Conservation (phyloP, 305 asterid species). For the Solanum aculeatissimum region DNA sequence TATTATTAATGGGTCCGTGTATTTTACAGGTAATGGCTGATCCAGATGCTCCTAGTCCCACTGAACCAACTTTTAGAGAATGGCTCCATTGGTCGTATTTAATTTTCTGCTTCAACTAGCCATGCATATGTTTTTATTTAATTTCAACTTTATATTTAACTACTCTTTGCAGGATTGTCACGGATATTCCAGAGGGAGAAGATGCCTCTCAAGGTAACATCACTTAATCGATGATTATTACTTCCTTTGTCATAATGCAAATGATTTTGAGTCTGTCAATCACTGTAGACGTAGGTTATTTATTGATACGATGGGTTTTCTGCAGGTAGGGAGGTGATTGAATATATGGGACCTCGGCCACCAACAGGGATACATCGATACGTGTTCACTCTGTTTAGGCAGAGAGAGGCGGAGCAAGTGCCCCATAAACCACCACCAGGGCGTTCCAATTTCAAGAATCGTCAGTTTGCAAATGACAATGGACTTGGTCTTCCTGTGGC, state of each 20-base stretch:
- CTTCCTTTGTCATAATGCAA: background rate
- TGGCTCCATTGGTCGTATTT: constrained; percentile 39
- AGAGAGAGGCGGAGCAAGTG: constrained; percentile 15
- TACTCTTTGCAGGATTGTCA: constrained; percentile 25
- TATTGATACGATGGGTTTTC: background rate
- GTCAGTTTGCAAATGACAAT: constrained; percentile 24
- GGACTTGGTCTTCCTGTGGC: constrained; percentile 36
- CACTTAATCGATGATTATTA: background rate
- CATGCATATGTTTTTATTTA: background rate
- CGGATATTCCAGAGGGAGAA: constrained; percentile 30
- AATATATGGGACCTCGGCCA: constrained; percentile 37
- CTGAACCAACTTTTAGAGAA: constrained; percentile 35
- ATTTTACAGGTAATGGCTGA: constrained; percentile 36
- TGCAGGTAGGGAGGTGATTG: constrained; percentile 30
- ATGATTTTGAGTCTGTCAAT: background rate
- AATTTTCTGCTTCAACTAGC: background rate
- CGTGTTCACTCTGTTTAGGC: constrained; percentile 28
- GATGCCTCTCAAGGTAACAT: constrained; percentile 25
- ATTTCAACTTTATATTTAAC: background rate
- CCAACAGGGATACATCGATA: constrained; percentile 36
- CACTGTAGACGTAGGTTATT: no score
- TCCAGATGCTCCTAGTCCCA: constrained; percentile 51
- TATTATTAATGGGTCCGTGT: background rate
- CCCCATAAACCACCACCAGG: constrained; percentile 6
- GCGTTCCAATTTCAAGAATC: constrained; percentile 23